Base-by-base conservation (phyloP, 2,329 filamentous ascomycete genomes). In the Chaetoscypha palmicola region DNA sequence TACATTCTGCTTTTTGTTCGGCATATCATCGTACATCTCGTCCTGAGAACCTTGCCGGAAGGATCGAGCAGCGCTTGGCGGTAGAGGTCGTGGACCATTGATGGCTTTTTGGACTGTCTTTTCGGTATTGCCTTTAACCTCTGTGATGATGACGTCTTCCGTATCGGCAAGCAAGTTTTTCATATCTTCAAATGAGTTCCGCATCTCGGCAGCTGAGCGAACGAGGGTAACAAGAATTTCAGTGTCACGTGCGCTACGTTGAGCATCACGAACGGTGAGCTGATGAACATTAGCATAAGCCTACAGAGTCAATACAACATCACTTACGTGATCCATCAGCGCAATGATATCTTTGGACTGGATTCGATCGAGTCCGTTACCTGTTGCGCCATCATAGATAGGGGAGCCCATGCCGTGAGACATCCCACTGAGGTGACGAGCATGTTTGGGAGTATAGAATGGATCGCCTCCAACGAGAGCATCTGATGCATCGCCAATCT, bases 321-420 rank as follows among this genome's bases (percentile, higher is more conserved):
- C 39, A 71, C 79, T 72, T 67, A 83, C 77, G 65, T 98, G 92
- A 62, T 98, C 91, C 92, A 98, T 98, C 48, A 98, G 70, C 19
- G 91, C 88, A 51, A 98, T 85, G 57, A 98, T 94, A 60, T 98
- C 92, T 67, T 94, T 92, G 35, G 89, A 95, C 62, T 97, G 84
- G 40, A 98, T 97, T 37, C 83, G 77, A 54, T 97, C 90, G 41
- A 95, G 85, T 24, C 89, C 90, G 50, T 79, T 81, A 41, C 91
- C 91, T 1, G 86, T 94, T 3, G 90, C 77, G 47, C 86, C 81
- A 61, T 98, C 92, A 59, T 95, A 97, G 16, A 97, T 72, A 2
- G 91, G 90, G 22, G 89, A 92, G 3, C 73, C 75, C 76, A 96
- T 88, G 35, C 90, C 91, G 59, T 96, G 88, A 5, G 91, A 96